A percentile compares a stretch with the other conserved stretches of the same genome.
These are phyloP conservation scores for Diospyros kaki DNA, from an alignment of 148 eudicot genomes.

Conservation along the genomic window DNA sequence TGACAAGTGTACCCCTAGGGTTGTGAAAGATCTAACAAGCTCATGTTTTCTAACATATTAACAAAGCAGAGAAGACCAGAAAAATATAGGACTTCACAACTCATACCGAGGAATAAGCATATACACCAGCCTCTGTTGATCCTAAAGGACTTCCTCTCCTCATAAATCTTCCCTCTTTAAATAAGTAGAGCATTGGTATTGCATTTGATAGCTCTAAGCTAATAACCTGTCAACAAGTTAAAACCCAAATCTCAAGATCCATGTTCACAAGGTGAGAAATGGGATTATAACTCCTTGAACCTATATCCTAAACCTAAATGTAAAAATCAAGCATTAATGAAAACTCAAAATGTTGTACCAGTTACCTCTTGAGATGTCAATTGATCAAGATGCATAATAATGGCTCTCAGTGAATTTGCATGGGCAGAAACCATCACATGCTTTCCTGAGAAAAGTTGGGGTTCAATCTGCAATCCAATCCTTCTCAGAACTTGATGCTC, in stretches of 20 bases:
- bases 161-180: constrained; percentile 34
- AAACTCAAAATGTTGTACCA: neutral
- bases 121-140: constrained; percentile 46
- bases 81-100: neutral
- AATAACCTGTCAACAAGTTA: constrained; percentile 32
- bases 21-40: too few relatives aligned
- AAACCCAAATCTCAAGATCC: neutral
- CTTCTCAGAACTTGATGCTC: constrained; percentile 6
- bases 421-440: constrained; percentile 61
- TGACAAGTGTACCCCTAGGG: too few relatives aligned
- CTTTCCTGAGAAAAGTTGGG: constrained; percentile 40
- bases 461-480: constrained; percentile 41
- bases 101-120: constrained; percentile 47
- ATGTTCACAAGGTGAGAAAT: neutral
- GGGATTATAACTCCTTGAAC: neutral
- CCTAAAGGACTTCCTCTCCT: constrained; percentile 53
- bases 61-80: neutral
- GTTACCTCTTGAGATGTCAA: constrained; percentile 48
- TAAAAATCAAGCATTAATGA: neutral
- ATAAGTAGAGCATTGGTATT: constrained; percentile 56
- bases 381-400: constrained; percentile 50
- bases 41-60: neutral
- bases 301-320: neutral
- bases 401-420: constrained; percentile 63
- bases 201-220: constrained; percentile 52